phyloP scores from a whole-genome alignment of 805 yeast species.

The Candida endomychidarum region DNA sequence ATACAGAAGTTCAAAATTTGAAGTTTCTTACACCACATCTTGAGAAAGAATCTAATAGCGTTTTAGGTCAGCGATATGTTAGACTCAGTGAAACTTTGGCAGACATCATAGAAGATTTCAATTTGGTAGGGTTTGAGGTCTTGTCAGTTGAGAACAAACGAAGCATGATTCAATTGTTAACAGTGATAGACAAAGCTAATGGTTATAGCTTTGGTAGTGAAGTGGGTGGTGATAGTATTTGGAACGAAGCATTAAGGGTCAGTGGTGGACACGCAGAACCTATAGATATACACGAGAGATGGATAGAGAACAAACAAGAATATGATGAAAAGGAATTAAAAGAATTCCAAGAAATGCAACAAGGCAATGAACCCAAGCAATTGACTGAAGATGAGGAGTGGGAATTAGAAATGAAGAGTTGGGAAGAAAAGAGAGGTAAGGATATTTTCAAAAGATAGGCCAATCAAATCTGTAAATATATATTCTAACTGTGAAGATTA shows the following conservation, averaged over 20 bases:
- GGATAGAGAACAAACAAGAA: slow-evolving; percentile 82
- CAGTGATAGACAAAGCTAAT: slow-evolving; percentile 82
- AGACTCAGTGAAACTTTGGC: slow-evolving; percentile 74
- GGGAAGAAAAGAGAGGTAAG: slow-evolving; percentile 25
- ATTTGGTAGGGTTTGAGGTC: slow-evolving; percentile 85
- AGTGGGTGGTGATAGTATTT: slow-evolving; percentile 93
- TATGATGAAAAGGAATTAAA: slow-evolving; percentile 58
- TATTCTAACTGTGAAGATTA: background rate
- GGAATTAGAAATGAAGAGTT: slow-evolving; percentile 45
- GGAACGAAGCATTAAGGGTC: slow-evolving; percentile 95
- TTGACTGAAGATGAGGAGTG: slow-evolving; percentile 68
- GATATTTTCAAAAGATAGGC: slow-evolving; percentile 13
- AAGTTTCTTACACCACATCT: slow-evolving; percentile 64
- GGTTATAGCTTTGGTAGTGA: slow-evolving; percentile 96
- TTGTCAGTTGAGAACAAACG: slow-evolving; percentile 87
- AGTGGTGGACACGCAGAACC: slow-evolving; percentile 54
- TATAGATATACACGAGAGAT: slow-evolving; percentile 86
- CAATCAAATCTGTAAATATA: background rate
- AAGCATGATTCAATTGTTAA: slow-evolving; percentile 81
- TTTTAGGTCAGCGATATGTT: slow-evolving; percentile 60
- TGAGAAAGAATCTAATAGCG: slow-evolving; percentile 68
- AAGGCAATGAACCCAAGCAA: slow-evolving; percentile 31
- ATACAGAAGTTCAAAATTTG: slow-evolving; percentile 90
- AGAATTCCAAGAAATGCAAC: slow-evolving; percentile 43
- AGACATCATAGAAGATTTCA: slow-evolving; percentile 83